These are phyloP conservation scores for Claviceps pazoutovae DNA, from an alignment of 2,329 filamentous ascomycete genomes.

Conservation along the genomic window DNA sequence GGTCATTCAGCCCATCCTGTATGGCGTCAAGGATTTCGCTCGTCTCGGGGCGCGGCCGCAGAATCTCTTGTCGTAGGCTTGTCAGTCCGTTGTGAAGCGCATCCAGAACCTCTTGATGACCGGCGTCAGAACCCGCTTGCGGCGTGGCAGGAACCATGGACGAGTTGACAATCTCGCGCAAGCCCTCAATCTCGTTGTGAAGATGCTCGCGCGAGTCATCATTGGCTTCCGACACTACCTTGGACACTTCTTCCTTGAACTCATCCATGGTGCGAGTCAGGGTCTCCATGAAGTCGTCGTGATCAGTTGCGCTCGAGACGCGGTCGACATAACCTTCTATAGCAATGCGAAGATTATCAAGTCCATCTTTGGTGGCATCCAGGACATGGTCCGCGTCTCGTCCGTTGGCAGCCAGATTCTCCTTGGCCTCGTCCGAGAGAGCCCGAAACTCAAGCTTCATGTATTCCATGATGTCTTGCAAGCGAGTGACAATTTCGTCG, in stretches of 20 bases:
- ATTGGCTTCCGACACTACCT: conserved; percentile 37
- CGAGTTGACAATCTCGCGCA: conserved; percentile 64
- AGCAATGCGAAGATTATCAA: conserved; percentile 65
- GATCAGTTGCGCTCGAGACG: conserved; percentile 51
- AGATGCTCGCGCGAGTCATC: conserved; percentile 48
- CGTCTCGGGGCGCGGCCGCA: conserved; percentile 52
- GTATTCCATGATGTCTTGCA: conserved; percentile 51
- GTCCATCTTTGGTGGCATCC: conserved; percentile 74
- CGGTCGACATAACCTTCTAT: conserved; percentile 73
- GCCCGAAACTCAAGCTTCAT: conserved; percentile 46
- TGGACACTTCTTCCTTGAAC: conserved; percentile 53
- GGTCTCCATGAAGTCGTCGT: conserved; percentile 65
- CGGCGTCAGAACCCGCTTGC: conserved; percentile 19
- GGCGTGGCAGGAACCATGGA: conserved; percentile 48
- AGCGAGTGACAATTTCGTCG: conserved; percentile 37
- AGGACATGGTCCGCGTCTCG: conserved; percentile 79
- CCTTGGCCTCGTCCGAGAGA: conserved; percentile 52
- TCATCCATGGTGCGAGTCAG: conserved; percentile 51
- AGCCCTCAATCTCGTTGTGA: conserved; percentile 67
- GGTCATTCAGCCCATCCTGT: conserved; percentile 70
- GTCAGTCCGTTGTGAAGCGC: conserved; percentile 60
- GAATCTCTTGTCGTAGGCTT: conserved; percentile 61
- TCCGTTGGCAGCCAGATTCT: conserved; percentile 66
- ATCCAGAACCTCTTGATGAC: conserved; percentile 54
- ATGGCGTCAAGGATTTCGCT: conserved; percentile 81